Evolutionary conservation across 768 basidiomycete genomes (phyloP), one percentile per base, ranked within the genome.

Genomic region (Lentinula guzmanii): DNA sequence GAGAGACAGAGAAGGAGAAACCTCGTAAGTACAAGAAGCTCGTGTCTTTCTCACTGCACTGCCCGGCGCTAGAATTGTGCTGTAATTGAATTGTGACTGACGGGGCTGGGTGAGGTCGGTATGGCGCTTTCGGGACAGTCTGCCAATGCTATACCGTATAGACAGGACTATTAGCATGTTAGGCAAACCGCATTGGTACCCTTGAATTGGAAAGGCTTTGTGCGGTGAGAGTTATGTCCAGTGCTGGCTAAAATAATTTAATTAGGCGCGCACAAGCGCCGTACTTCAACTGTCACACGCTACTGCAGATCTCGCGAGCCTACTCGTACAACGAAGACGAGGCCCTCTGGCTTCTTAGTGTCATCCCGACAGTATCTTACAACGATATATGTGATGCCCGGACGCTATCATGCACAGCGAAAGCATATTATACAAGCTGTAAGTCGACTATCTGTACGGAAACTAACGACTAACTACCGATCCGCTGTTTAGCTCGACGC

Each of bases 361-460:
- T 45, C 43, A 5, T n/a, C 18, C 3, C 42, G n/a, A 9, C 11
- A 48, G 21, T 7, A 43, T 21, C 21, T 15, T 10, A 16, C n/a
- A 24, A 45, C 3, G 2, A 21, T 56, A 56, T 56, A 62, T 58
- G 74, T 75, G 78, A 87, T 86, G 86, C 79, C 77, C 74, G 82
- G 75, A 72, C 85, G 79, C 66, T 77, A 82, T 72, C 75, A 87
- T 82, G 83, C 79, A 62, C 87, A 87, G 73, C 80, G 87, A 67
- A 82, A 84, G 72, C 88, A 90, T 72, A 79, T 90, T 71, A 79
- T 89, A 67, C 76, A 81, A 68, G 85, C 87, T 39, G 88, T 86
- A 70, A 65, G 86, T 72, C 55, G 46, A 59, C 42, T 55, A 46
- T 18, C 21, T 60, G 24, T 62, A 28, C 43, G 57, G 48, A 37